These are phyloP conservation scores for Candida saitoana DNA, from an alignment of 805 yeast species.

Conservation along the genomic window DNA sequence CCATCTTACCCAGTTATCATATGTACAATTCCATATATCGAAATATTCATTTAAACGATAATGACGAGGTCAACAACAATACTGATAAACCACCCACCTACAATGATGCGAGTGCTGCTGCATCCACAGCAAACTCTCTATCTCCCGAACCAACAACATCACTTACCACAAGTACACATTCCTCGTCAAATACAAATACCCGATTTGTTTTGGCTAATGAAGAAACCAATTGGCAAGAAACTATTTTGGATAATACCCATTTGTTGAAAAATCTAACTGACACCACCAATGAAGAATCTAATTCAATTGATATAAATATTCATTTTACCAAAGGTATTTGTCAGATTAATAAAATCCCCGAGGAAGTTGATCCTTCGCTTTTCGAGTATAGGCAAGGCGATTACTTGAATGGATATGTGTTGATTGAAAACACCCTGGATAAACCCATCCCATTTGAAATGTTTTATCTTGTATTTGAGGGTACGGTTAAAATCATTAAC, in stretches of 20 bases:
- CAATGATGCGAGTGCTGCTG: not conserved
- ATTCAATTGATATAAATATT: slow-evolving; percentile 23
- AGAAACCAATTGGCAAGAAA: slow-evolving; percentile 34
- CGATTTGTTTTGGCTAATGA: slow-evolving; percentile 33
- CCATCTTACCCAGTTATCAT: slow-evolving; percentile 38
- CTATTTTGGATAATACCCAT: slow-evolving; percentile 35
- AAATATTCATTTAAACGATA: slow-evolving; percentile 11
- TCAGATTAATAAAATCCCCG: slow-evolving; percentile 22
- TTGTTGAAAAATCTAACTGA: slow-evolving; percentile 29
- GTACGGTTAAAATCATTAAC: slow-evolving; percentile 22
- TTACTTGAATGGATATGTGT: slow-evolving; percentile 53
- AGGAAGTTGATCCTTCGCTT: slow-evolving; percentile 25
- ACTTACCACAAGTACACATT: not conserved
- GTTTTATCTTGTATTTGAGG: slow-evolving; percentile 58
- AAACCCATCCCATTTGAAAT: slow-evolving; percentile 53
- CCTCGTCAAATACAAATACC: not conserved
- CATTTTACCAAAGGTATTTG: slow-evolving; percentile 34
- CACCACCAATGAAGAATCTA: slow-evolving; percentile 22
- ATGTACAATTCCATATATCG: slow-evolving; percentile 18
- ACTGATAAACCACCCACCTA: slow-evolving; percentile 8
- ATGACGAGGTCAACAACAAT: slow-evolving; percentile 7
- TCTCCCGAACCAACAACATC: slow-evolving; percentile 6
- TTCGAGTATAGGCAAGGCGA: slow-evolving; percentile 65
- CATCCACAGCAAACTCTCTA: not conserved
- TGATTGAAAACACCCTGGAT: slow-evolving; percentile 37